Evolutionary conservation across 345 rosid genomes (phyloP).

Genomic region (Lumnitzera racemosa): DNA sequence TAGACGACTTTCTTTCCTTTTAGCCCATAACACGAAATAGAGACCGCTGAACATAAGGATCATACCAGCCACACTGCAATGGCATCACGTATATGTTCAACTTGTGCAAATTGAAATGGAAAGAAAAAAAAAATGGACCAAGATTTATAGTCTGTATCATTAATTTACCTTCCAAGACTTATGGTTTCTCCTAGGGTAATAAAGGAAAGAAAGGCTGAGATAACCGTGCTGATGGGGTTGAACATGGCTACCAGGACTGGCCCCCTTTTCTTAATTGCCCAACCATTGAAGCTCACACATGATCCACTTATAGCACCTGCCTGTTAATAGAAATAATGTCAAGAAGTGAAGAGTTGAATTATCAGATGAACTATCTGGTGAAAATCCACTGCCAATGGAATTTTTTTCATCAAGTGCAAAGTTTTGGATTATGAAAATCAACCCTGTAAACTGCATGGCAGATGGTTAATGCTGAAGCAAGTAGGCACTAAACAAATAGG

Average conservation of each 20-base stretch:
- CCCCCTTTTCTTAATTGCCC: slow-evolving; percentile 98
- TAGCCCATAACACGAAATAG: slow-evolving; percentile 89
- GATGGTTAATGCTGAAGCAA: too few relatives aligned
- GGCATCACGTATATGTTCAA: background rate
- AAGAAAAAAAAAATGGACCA: background rate
- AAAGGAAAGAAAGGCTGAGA: slow-evolving; percentile 56
- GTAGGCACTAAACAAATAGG: too few relatives aligned
- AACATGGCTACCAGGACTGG: slow-evolving; percentile 92
- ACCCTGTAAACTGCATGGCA: too few relatives aligned
- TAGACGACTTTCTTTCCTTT: slow-evolving; percentile 58
- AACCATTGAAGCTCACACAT: slow-evolving; percentile 80
- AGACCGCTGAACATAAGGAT: slow-evolving; percentile 74
- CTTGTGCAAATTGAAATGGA: background rate
- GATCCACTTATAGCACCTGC: slow-evolving; percentile 68
- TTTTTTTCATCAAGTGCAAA: too few relatives aligned
- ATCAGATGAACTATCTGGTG: too few relatives aligned
- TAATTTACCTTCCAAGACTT: slow-evolving; percentile 58
- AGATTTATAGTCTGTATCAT: background rate
- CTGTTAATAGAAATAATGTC: slow-evolving; percentile 17
- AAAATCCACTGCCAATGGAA: too few relatives aligned
- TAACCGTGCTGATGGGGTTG: slow-evolving; percentile 72
- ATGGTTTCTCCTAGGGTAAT: slow-evolving; percentile 57
- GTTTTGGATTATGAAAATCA: too few relatives aligned
- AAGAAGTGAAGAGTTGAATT: background rate
- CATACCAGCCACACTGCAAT: slow-evolving; percentile 83